Percentiles rank a stretch among this genome's conserved stretches.
phyloP scores from a whole-genome alignment of 2,329 filamentous ascomycete genomes.

The Fusarium coffeatum region DNA sequence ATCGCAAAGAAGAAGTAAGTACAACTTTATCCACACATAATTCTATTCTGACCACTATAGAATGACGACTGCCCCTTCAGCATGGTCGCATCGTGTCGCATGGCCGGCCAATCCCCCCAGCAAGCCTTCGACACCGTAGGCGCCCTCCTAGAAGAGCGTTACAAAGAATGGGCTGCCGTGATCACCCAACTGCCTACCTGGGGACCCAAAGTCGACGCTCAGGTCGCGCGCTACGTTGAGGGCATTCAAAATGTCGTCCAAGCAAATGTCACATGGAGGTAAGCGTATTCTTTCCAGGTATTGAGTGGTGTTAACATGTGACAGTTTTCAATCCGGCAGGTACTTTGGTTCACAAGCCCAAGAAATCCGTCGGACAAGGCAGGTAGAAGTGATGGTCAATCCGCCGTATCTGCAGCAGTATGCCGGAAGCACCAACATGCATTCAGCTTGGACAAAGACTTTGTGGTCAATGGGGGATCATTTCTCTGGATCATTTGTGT shows the following conservation, averaged over 20 bases:
- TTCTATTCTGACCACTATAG: neutral
- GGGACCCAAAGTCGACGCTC: conserved; percentile 1
- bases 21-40: fast-evolving
- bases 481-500: neutral
- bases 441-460: neutral
- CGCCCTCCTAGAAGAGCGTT: conserved; percentile 1
- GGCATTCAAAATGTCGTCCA: conserved; percentile 24
- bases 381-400: conserved; percentile 15
- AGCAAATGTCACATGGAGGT: conserved; percentile 29
- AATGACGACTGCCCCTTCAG: conserved; percentile 20
- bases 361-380: conserved; percentile 13
- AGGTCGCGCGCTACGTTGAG: conserved; percentile 8
- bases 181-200: conserved; percentile 9
- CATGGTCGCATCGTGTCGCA: conserved; percentile 24
- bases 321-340: conserved; percentile 21
- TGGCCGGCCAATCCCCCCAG: conserved; percentile 11
- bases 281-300: no score
- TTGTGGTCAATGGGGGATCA: neutral
- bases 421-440: neutral
- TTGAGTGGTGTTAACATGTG: neutral
- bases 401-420: conserved; percentile 6
- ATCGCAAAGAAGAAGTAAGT: conserved; percentile 14
- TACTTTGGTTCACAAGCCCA: conserved; percentile 21
- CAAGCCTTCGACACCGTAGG: conserved; percentile 13
- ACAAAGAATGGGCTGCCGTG: conserved; percentile 1